Evolutionary conservation across 192 early-diverging fungal genomes (phyloP).

Genomic region (Coemansia sp.): DNA sequence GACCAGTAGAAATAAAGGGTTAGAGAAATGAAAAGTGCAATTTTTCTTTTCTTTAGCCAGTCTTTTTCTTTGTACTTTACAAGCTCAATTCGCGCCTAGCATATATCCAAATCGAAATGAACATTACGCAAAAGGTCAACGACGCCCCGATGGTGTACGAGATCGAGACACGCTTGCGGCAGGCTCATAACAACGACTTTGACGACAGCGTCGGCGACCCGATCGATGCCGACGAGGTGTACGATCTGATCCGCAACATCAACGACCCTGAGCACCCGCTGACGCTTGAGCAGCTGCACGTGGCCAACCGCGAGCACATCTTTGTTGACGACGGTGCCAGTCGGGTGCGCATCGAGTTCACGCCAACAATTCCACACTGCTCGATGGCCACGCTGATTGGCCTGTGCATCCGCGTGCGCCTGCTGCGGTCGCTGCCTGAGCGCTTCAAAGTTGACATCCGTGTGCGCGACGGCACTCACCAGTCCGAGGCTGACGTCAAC

Average conservation of each 20-base stretch:
- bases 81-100: not conserved
- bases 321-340: slow-evolving; percentile 69
- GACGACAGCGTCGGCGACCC: slow-evolving; percentile 73
- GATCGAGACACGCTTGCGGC: slow-evolving; percentile 49
- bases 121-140: slow-evolving; percentile 63
- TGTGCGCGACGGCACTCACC: slow-evolving; percentile 91
- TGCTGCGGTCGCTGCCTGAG: slow-evolving; percentile 82
- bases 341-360: slow-evolving; percentile 81
- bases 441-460: slow-evolving; percentile 94
- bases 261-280: slow-evolving; percentile 98
- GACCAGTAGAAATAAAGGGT: not conserved
- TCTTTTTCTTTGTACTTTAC: slow-evolving; percentile 9
- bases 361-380: slow-evolving; percentile 98
- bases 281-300: slow-evolving; percentile 96
- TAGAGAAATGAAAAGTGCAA: not conserved
- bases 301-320: slow-evolving; percentile 85
- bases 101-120: slow-evolving; percentile 29
- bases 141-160: slow-evolving; percentile 83
- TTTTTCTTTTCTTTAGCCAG: slow-evolving; percentile 5
- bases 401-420: slow-evolving; percentile 89
- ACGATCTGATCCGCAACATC: slow-evolving; percentile 93
- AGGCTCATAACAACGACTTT: slow-evolving; percentile 59
- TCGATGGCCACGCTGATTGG: slow-evolving; percentile 99
- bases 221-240: slow-evolving; percentile 87
- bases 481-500: slow-evolving; percentile 93